A percentile compares a stretch with the other conserved stretches of the same genome.
Evolutionary conservation across 768 basidiomycete species (phyloP).

Genomic region (Calocybe gangraenosa): DNA sequence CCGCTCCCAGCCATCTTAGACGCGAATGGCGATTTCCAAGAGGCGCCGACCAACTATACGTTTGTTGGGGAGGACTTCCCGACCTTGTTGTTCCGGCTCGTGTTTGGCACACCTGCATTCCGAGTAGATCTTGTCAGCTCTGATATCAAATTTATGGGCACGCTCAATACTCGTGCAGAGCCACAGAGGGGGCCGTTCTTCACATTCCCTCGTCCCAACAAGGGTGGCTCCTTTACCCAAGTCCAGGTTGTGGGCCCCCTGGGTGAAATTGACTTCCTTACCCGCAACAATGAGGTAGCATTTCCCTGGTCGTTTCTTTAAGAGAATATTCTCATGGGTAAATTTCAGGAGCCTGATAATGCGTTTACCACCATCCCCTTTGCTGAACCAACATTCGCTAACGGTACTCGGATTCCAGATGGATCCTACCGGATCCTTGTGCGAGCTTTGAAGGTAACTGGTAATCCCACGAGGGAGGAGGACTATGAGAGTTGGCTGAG

Average conservation of each 20-base stretch:
- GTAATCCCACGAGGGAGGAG: conserved; percentile 33
- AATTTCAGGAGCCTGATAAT: conserved; percentile 26
- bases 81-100: conserved; percentile 34
- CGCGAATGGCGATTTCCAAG: conserved; percentile 35
- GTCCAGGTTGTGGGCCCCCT: conserved; percentile 44
- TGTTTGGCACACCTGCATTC: conserved; percentile 45
- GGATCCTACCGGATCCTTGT: conserved; percentile 37
- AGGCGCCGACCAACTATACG: conserved; percentile 39
- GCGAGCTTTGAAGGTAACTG: conserved; percentile 39
- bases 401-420: conserved; percentile 39
- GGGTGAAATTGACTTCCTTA: conserved; percentile 39
- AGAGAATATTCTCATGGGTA: too few relatives aligned
- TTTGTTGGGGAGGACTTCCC: conserved; percentile 40
- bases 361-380: conserved; percentile 26
- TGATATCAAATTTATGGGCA: conserved; percentile 35
- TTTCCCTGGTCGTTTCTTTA: background rate
- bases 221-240: conserved; percentile 33
- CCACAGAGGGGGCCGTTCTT: conserved; percentile 24
- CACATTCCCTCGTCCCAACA: conserved; percentile 33
- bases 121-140: conserved; percentile 45
- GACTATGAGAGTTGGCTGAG: conserved; percentile 47
- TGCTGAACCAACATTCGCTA: conserved; percentile 33
- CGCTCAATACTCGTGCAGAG: conserved; percentile 28
- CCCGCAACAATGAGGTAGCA: conserved; percentile 43
- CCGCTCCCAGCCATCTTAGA: conserved; percentile 39